phyloP scores from a whole-genome alignment of 1,284 basidiomycete species.

The Rhodotorula mucilaginosa region DNA sequence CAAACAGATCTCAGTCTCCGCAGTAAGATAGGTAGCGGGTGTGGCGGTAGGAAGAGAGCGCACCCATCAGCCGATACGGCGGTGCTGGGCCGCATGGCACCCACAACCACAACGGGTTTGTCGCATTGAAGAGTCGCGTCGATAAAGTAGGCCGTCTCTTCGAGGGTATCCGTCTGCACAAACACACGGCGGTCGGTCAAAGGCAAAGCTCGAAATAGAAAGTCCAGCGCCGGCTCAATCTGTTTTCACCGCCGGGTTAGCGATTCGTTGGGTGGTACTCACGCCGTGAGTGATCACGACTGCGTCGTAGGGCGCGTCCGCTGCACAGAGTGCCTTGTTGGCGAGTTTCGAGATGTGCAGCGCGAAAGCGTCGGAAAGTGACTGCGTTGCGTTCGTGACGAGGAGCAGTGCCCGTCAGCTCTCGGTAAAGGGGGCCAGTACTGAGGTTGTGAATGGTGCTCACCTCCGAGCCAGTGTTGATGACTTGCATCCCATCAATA shows the following conservation, averaged over 20 bases:
- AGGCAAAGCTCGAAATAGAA: conserved; percentile 1
- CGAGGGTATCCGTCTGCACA: conserved; percentile 45
- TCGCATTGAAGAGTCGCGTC: conserved; percentile 41
- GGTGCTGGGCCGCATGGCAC: conserved; percentile 48
- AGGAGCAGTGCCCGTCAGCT: background rate
- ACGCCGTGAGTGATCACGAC: conserved; percentile 7
- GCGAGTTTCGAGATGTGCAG: conserved; percentile 42
- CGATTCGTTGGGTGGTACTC: background rate
- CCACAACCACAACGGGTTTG: conserved; percentile 48
- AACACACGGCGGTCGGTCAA: conserved; percentile 23
- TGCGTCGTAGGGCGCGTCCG: conserved; percentile 38
- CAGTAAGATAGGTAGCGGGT: background rate
- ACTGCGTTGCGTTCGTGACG: conserved; percentile 2
- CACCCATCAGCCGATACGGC: conserved; percentile 39
- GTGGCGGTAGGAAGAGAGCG: background rate
- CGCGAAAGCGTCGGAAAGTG: conserved; percentile 41
- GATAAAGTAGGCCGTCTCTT: conserved; percentile 46
- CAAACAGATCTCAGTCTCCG: background rate
- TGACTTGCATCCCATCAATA: conserved; percentile 42
- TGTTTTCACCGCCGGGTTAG: too few species aligned
- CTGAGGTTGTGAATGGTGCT: background rate
- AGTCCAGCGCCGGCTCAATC: background rate
- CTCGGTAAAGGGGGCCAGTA: background rate
- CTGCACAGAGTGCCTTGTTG: conserved; percentile 43
- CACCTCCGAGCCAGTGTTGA: conserved; percentile 39